Percentiles rank a stretch among this genome's conserved stretches.
These are phyloP conservation scores for Dryadomyces quercus-mongolicae DNA, from an alignment of 2,329 filamentous ascomycete species.

Conservation along the genomic window DNA sequence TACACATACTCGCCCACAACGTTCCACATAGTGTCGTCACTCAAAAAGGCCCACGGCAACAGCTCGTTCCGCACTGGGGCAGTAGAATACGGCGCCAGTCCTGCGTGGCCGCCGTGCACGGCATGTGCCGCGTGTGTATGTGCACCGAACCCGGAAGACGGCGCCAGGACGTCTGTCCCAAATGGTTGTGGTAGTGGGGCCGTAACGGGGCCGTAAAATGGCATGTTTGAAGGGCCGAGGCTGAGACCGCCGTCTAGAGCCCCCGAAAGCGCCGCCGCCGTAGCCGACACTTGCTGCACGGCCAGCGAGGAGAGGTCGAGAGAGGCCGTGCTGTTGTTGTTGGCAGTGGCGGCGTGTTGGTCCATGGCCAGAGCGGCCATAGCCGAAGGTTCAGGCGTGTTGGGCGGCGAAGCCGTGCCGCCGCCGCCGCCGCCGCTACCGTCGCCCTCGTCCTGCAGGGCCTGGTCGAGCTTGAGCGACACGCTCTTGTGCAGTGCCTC, in stretches of 20 bases:
- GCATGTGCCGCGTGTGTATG: not conserved
- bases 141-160: not conserved
- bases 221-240: not conserved
- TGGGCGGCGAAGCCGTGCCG: not conserved
- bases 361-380: not conserved
- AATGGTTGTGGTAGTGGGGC: not conserved
- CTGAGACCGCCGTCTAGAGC: not conserved
- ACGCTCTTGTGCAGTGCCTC: slow-evolving; percentile 2
- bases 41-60: slow-evolving; percentile 2
- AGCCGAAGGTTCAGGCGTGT: not conserved
- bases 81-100: not conserved
- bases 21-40: slow-evolving; percentile 4
- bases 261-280: not conserved
- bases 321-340: not conserved
- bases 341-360: not conserved
- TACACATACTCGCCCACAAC: slow-evolving; percentile 3
- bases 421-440: too few species aligned
- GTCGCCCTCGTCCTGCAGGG: not conserved
- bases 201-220: not conserved
- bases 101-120: not conserved
- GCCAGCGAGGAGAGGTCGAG: not conserved
- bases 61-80: not conserved
- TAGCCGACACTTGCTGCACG: not conserved
- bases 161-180: not conserved
- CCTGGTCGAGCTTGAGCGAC: not conserved